Evolutionary conservation across 2,329 filamentous ascomycete species (phyloP), one percentile per base, ranked within the genome.

Genomic region (Neofusicoccum laricinum): DNA sequence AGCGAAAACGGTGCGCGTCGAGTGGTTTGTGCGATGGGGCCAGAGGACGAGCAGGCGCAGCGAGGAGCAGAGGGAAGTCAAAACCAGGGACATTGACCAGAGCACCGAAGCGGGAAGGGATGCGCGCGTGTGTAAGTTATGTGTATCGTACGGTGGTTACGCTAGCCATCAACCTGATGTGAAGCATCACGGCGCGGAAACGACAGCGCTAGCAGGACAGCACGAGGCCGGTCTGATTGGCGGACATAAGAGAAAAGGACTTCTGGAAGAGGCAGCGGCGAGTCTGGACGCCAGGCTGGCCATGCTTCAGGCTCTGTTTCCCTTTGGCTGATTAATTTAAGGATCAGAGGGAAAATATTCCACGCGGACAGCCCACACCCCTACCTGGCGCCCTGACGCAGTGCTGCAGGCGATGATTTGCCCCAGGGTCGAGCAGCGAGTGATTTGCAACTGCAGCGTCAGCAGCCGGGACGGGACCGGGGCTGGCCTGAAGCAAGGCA

Each of bases 381-480:
- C 36, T 55, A 17, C 36, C 15, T 10, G 51, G 21, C 36, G 15
- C 34, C 38, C 51, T 41, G 50, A 57, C 36, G 51, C 51, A 43
- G 53, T 41, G 41, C 58, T 50, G 58, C 55, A 59, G 40, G 55
- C 55, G 30, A 61, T 61, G 41, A 61, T 46, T 49, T 49, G 46
- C 34, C 46, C 46, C 46, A 30, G 59, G 59, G 32, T 62, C 12
- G 59, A 51, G 59, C 59, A 51, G 46, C 59, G 59, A 62, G 59
- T 62, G 59, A 62, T 62, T 49, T 62, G 46, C 59, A 43, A 62
- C 34, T 62, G 59, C 46, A 51, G 46, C 59, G 45, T 43, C 41
- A 61, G 57, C 57, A 59, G 57, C 41, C 57, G 41, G 41, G 57
- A 46, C 40, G 25, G 12, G 58, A 43, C 45, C 34, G 15, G 59